These are phyloP conservation scores for Bromus sterilis DNA, from an alignment of 176 grass and related monocot genomes.

Conservation along the genomic window DNA sequence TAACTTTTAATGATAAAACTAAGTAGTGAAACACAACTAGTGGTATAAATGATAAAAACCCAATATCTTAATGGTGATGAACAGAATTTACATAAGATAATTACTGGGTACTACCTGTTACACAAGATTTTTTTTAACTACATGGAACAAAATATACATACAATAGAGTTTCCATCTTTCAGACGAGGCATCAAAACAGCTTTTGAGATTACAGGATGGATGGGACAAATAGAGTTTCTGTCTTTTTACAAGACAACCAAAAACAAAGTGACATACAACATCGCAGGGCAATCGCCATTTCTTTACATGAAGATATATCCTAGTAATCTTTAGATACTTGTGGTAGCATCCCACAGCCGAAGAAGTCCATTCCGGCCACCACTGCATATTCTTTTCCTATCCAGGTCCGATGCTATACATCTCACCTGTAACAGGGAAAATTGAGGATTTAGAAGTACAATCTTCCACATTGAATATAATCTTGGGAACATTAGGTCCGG, in stretches of 20 bases:
- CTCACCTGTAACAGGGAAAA: conserved; percentile 51
- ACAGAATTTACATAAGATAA: no score
- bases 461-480: no score
- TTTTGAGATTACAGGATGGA: conserved; percentile 18
- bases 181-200: background rate
- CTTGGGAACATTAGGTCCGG: background rate
- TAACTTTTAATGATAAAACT: no score
- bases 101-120: no score
- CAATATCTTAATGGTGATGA: no score
- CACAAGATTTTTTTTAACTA: no score
- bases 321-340: conserved; percentile 66
- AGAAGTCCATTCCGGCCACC: conserved; percentile 87
- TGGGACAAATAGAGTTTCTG: conserved; percentile 5
- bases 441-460: background rate
- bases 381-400: conserved; percentile 97
- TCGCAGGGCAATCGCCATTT: conserved; percentile 12
- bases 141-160: no score
- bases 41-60: no score
- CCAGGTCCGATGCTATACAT: conserved; percentile 85
- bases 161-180: no score
- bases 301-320: conserved; percentile 31
- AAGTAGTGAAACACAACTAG: no score
- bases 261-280: conserved; percentile 24
- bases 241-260: conserved; percentile 11
- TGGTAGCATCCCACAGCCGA: conserved; percentile 95